phyloP scores from a whole-genome alignment of 257 asterid genomes.

The Apocynum venetum region DNA sequence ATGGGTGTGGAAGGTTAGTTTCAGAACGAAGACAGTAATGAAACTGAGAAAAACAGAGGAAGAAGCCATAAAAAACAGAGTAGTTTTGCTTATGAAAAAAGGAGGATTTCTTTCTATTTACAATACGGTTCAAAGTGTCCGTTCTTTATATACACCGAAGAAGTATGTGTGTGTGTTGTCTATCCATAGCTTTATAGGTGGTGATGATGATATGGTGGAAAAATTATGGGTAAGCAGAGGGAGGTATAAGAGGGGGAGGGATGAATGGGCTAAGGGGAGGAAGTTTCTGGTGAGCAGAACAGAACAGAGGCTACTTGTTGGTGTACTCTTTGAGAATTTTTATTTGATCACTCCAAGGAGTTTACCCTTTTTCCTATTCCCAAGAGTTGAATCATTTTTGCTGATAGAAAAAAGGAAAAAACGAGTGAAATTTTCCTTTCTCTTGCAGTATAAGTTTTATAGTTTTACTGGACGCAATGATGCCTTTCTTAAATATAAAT shows the following conservation, averaged over 20 bases:
- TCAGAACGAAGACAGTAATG: conserved; percentile 5
- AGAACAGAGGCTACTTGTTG: not conserved
- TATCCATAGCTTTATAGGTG: not conserved
- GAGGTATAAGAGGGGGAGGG: not conserved
- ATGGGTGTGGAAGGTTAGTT: conserved; percentile 10
- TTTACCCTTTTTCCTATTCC: not conserved
- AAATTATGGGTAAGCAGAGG: not conserved
- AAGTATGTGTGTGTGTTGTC: not conserved
- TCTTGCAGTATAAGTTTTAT: no score
- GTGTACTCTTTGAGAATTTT: not conserved
- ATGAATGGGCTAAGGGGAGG: conserved; percentile 13
- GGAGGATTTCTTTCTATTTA: not conserved
- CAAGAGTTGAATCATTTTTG: not conserved
- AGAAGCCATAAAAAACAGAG: conserved; percentile 36
- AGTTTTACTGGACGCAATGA: no score
- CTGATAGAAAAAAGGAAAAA: no score
- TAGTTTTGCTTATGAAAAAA: not conserved
- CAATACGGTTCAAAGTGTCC: not conserved
- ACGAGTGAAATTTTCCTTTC: no score
- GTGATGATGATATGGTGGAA: not conserved
- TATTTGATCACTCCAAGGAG: not conserved
- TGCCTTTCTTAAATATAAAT: no score
- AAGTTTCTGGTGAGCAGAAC: conserved; percentile 12
- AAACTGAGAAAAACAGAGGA: conserved; percentile 22
- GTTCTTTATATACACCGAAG: not conserved